Percentiles rank a stretch among this genome's conserved stretches.
phyloP scores from a whole-genome alignment of 768 basidiomycete genomes.

The Postia placenta region DNA sequence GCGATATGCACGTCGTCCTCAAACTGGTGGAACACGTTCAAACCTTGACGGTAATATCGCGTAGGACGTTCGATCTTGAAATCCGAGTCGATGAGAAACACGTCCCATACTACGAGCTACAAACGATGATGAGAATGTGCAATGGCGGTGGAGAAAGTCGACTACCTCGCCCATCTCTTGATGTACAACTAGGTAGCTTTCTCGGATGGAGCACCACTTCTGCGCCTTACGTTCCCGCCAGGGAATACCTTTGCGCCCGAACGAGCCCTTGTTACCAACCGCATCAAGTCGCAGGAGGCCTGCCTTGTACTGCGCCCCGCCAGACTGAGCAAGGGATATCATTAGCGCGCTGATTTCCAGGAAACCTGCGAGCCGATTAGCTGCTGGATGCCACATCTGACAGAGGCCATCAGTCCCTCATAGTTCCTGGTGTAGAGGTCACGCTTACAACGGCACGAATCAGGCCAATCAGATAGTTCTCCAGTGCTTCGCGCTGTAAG shows the following conservation, averaged over 20 bases:
- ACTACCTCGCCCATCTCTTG: conserved; percentile 83
- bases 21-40: conserved; percentile 53
- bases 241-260: conserved; percentile 39
- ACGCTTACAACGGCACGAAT: conserved; percentile 76
- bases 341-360: conserved; percentile 90
- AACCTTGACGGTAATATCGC: conserved; percentile 80
- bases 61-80: conserved; percentile 89
- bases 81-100: conserved; percentile 85
- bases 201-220: conserved; percentile 89
- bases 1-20: too few relatives aligned
- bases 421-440: neutral
- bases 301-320: conserved; percentile 88
- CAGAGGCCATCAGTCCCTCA: neutral
- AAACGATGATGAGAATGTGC: neutral
- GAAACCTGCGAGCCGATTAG: conserved; percentile 85
- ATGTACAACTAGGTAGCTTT: conserved; percentile 84
- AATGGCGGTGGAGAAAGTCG: neutral
- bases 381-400: conserved; percentile 93
- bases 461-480: conserved; percentile 82
- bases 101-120: conserved; percentile 85
- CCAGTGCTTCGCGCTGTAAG: conserved; percentile 74
- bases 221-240: conserved; percentile 65
- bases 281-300: conserved; percentile 68
- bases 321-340: conserved; percentile 69
- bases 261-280: conserved; percentile 42